These are phyloP conservation scores for Diaporthe helianthi DNA, from an alignment of 2,329 filamentous ascomycete genomes.

Conservation along the genomic window DNA sequence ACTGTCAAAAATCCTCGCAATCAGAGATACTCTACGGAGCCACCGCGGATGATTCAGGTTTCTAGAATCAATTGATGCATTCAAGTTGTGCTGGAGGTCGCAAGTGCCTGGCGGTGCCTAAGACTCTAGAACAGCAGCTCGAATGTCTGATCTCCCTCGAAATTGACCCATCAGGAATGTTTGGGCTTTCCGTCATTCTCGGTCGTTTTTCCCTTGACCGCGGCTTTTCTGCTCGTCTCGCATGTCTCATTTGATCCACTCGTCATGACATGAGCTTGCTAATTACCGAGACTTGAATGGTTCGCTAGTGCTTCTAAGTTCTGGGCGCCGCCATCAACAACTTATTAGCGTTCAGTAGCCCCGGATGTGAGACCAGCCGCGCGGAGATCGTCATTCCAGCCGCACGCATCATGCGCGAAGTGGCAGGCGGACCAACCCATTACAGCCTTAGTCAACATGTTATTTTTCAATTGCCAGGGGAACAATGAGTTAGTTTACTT, in stretches of 20 bases:
- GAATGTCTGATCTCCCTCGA: neutral
- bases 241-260: neutral
- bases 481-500: neutral
- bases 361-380: slow-evolving; percentile 17
- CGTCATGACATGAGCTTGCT: neutral
- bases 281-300: neutral
- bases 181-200: neutral
- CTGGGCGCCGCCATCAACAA: neutral
- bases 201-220: neutral
- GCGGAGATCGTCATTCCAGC: slow-evolving; percentile 21
- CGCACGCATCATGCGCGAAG: neutral
- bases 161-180: neutral
- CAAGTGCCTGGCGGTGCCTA: too few species aligned
- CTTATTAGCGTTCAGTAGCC: slow-evolving; percentile 10
- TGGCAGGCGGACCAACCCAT: neutral
- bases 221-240: neutral
- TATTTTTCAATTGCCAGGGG: neutral
- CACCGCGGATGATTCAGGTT: neutral
- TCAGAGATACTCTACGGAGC: too few species aligned
- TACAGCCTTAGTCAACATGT: neutral
- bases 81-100: too few species aligned
- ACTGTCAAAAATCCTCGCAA: too few species aligned
- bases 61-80: too few species aligned
- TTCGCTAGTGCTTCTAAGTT: neutral
- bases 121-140: neutral